Base-by-base conservation (phyloP, 176 grass and related monocot species). In the Cenchrus fungigraminus region DNA sequence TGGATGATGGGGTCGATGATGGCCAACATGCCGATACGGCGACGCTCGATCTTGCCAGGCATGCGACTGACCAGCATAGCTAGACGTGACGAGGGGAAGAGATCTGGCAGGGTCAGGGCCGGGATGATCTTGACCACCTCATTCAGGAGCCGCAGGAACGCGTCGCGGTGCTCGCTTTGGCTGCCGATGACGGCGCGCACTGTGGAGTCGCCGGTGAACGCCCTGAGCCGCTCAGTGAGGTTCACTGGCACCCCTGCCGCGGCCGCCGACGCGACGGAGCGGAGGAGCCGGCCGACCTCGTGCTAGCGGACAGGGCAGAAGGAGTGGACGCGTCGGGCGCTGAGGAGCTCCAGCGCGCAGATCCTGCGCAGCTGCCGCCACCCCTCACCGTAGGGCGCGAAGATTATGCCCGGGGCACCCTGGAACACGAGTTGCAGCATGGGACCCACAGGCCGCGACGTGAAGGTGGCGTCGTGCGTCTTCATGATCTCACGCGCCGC, bases 321-420 rank as follows among this genome's bases (percentile, higher is more conserved):
- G 32, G 83, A 68, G 0, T 46, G 51, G 64, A 85, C 83, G 63
- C 83, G 83, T 6, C 64, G 62, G 5, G 74, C 32, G 83, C 74
- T 69, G 74, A 85, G 83, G 12, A 85, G 74, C 74, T 85, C 74
- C 5, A 37, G 5, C 9, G 43, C 14, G 83, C 74, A 85, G 9
- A 85, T 13, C 40, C 31, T 22, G 22, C 94, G 82, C n/a, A 97
- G 46, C 63, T 86, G 84, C n/a, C 89, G 78, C 94, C 89, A 97
- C 8, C 71, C 57, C 19, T 85, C 78, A 34, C 87, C 87, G 79
- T 94, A 88, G 43, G 91, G 89, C 53, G 87, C 71, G 73, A 90
- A 92, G 77, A 83, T 59, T 75, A 93, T 19, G 67, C 84, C 94
- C 56, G 74, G 69, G 66, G 53, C 32, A 16, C 65, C 74, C 44